A percentile compares a stretch with the other conserved stretches of the same genome.
Conservation (phyloP, 2,329 filamentous ascomycete species). For the Fusarium austroafricanum region DNA sequence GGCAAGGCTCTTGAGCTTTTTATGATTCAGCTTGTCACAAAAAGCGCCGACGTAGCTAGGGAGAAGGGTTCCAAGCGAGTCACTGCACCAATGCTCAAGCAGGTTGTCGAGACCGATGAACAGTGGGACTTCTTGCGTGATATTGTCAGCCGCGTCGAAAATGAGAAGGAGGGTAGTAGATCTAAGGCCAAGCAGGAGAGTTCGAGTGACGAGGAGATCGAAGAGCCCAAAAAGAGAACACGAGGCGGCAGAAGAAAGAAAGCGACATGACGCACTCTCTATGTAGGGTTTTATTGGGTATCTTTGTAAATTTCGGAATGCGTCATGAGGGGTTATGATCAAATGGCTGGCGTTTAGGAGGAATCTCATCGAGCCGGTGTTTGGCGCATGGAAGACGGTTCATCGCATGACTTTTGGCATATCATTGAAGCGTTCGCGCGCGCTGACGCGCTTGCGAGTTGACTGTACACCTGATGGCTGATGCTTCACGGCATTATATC, state of each 20-base stretch:
- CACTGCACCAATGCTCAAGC: constrained; percentile 90
- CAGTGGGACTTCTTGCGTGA: constrained; percentile 95
- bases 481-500: constrained; percentile 1
- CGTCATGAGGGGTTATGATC: constrained; percentile 46
- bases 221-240: constrained; percentile 62
- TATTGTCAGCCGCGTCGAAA: constrained; percentile 85
- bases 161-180: constrained; percentile 61
- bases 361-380: constrained; percentile 45
- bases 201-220: constrained; percentile 64
- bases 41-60: constrained; percentile 85
- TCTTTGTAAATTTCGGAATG: constrained; percentile 19
- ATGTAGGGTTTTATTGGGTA: not conserved
- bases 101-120: constrained; percentile 86
- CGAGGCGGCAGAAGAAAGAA: constrained; percentile 64
- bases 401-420: constrained; percentile 32
- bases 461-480: constrained; percentile 1
- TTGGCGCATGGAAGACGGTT: constrained; percentile 38
- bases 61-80: constrained; percentile 89
- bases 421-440: constrained; percentile 20
- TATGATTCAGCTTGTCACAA: constrained; percentile 93
- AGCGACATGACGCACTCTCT: constrained; percentile 42
- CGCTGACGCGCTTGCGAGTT: constrained; percentile 4
- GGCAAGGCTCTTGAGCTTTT: constrained; percentile 97
- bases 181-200: constrained; percentile 62
- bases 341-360: constrained; percentile 43